Base-by-base conservation (phyloP, 148 eudicot genomes). In the Rhododendron simsii region DNA sequence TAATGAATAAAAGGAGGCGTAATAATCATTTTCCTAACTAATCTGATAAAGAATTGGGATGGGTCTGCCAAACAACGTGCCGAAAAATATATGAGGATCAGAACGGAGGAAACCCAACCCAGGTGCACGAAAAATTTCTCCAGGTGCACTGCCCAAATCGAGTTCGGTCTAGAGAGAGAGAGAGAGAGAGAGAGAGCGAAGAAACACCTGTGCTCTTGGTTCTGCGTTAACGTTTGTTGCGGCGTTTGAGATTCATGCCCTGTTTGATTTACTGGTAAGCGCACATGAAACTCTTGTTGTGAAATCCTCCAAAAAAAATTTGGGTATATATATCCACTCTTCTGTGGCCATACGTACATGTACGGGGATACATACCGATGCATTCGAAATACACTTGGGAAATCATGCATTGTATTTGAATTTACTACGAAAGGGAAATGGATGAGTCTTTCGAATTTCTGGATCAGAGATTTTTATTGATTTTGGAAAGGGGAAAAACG, bases 231-330 rank as follows among this genome's bases (percentile, higher is more conserved):
- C 28, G 23, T 61, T 75, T 77, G 44, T 44, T 20, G 28, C 80
- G 80, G 26, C 80, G 80, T 44, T 26, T 20, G 50, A 77, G 50
- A 47, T 47, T 47, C 50, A 9, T 41, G 26, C 28, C 45, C 20
- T 74, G 78, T 74, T 74, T 74, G 76, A 71, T 71, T 71, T 41
- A 5, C 45, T 77, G 51, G 80, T 77, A 77, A 77, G 80, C 20
- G 2, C 51, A 2, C 33, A 2, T 6, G 51, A 77, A 45, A 20
- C 30, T 37, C 28, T 28, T 71, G 0, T 23, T 80, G 37, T 30
- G 65, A 47, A 80, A 80, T 80, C 83, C 41, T 80, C 41, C 63
- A 2, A 47, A 9, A 47, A 44, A 47, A 41, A 41, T 6, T 41
- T 61, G 8, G n/a, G 67, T 61, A 61, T 16, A 20, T 20, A 61